Conservation (phyloP, 768 basidiomycete species). For the Trametes coccinea region DNA sequence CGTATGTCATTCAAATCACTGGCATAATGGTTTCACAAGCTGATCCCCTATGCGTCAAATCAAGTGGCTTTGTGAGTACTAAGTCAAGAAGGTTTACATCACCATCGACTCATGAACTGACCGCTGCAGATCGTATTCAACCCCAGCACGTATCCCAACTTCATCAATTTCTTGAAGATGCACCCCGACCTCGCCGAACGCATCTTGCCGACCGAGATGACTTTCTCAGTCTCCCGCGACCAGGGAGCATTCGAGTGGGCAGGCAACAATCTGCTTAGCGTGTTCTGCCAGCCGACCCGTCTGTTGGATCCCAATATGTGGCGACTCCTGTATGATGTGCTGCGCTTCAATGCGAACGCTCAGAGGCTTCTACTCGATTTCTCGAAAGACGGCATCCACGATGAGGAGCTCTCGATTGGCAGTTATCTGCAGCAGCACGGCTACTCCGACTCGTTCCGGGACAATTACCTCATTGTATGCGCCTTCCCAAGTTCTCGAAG, state of each 20-base stretch:
- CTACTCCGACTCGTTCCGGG: constrained; percentile 66
- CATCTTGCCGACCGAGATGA: constrained; percentile 68
- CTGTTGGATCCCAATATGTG: constrained; percentile 67
- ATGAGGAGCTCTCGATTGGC: constrained; percentile 46
- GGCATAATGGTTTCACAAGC: neutral
- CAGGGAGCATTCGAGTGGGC: constrained; percentile 75
- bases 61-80: constrained; percentile 56
- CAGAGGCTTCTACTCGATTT: constrained; percentile 42
- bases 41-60: neutral
- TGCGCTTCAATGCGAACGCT: constrained; percentile 73
- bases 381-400: constrained; percentile 19
- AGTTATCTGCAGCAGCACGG: constrained; percentile 60
- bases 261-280: constrained; percentile 55
- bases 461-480: constrained; percentile 74
- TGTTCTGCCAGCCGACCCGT: constrained; percentile 69
- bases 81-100: neutral
- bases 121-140: constrained; percentile 68
- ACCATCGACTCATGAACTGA: neutral
- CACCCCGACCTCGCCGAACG: constrained; percentile 42
- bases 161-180: constrained; percentile 62
- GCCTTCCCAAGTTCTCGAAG: neutral
- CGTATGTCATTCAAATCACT: constrained; percentile 39
- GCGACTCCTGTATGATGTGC: constrained; percentile 69
- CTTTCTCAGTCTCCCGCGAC: constrained; percentile 76
- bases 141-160: constrained; percentile 76